Percentiles rank a stretch among this genome's conserved stretches.
phyloP scores from a whole-genome alignment of 2,329 filamentous ascomycete species.

The Hypocreales sp. region DNA sequence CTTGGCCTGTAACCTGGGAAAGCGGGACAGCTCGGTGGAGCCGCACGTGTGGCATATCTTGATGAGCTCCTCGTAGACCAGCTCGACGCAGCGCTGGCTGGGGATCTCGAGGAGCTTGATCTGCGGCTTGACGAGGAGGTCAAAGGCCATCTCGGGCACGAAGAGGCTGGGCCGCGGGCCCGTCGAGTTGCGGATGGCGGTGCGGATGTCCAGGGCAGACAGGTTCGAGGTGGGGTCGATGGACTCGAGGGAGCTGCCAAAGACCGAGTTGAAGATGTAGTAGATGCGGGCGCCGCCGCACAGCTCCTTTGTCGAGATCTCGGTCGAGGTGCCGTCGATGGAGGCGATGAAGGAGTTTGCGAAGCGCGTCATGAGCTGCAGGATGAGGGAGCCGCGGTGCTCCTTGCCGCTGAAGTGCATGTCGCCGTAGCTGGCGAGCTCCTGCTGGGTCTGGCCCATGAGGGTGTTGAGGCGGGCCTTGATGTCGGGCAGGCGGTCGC shows the following conservation, averaged over 20 bases:
- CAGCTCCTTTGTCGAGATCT: slow-evolving; percentile 96
- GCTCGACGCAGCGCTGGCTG: slow-evolving; percentile 89
- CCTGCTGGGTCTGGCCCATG: slow-evolving; percentile 99
- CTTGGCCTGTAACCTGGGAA: slow-evolving; percentile 85
- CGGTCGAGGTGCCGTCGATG: slow-evolving; percentile 94
- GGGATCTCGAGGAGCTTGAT: slow-evolving; percentile 94
- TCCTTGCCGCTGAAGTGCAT: slow-evolving; percentile 97
- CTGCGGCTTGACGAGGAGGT: slow-evolving; percentile 92
- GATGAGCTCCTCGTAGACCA: slow-evolving; percentile 97
- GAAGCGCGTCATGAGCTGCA: slow-evolving; percentile 97
- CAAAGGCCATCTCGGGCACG: slow-evolving; percentile 93
- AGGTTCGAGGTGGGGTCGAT: slow-evolving; percentile 95
- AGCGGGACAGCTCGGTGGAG: slow-evolving; percentile 82
- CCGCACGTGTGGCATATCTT: slow-evolving; percentile 99
- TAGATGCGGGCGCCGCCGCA: slow-evolving; percentile 92
- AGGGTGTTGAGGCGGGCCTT: slow-evolving; percentile 94
- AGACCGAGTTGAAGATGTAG: slow-evolving; percentile 98
- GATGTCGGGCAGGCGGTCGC: slow-evolving; percentile 90
- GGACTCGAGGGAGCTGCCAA: slow-evolving; percentile 87
- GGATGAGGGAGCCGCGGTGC: slow-evolving; percentile 82
- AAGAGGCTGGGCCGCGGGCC: slow-evolving; percentile 91
- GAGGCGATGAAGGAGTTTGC: slow-evolving; percentile 96
- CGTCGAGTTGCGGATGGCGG: slow-evolving; percentile 94
- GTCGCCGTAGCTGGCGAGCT: slow-evolving; percentile 93
- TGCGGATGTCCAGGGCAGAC: slow-evolving; percentile 86